These are phyloP conservation scores for Bothriochloa decipiens DNA, from an alignment of 176 grass and related monocot species.

Conservation along the genomic window DNA sequence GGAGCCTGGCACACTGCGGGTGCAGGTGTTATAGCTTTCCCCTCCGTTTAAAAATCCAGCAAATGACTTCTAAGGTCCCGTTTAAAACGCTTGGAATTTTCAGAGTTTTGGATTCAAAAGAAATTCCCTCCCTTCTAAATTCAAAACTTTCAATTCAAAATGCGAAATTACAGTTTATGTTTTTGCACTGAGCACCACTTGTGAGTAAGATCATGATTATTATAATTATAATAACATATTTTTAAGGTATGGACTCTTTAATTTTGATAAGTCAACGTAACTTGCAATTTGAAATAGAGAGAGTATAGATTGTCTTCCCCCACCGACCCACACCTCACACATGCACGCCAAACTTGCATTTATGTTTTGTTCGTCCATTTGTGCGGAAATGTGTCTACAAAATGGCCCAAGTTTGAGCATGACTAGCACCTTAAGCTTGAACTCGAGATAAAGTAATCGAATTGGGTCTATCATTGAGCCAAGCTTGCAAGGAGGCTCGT, in stretches of 20 bases:
- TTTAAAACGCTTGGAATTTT: neutral
- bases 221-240: too few species aligned
- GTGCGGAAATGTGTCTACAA: neutral
- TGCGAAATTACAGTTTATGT: neutral
- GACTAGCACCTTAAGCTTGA: neutral
- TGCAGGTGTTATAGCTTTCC: neutral
- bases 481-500: neutral
- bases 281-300: too few species aligned
- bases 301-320: too few species aligned
- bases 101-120: neutral
- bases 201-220: neutral
- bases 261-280: too few species aligned
- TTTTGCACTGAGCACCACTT: neutral
- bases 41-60: slow-evolving; percentile 8
- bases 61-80: neutral
- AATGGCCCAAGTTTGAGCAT: neutral
- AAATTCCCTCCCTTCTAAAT: neutral
- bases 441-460: too few species aligned
- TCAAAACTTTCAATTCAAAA: neutral
- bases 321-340: too few species aligned
- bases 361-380: too few species aligned
- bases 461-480: too few species aligned
- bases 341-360: too few species aligned
- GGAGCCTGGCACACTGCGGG: slow-evolving; percentile 2
- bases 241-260: too few species aligned